phyloP scores from a whole-genome alignment of 139 green algal species.

The Bryopsis sp. region DNA sequence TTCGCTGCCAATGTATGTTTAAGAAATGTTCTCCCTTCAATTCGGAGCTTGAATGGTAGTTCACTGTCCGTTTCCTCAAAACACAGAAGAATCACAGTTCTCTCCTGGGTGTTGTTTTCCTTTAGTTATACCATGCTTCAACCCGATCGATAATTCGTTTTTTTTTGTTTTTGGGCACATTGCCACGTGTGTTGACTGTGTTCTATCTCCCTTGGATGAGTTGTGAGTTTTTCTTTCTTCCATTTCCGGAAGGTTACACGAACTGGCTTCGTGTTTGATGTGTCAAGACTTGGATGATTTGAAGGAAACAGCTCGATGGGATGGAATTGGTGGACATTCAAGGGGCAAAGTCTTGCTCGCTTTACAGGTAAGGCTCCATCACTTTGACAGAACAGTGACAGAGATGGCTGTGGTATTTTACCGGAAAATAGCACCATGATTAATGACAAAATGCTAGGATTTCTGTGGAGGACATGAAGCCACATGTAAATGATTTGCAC shows the following conservation, averaged over 20 bases:
- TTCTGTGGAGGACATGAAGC: neutral
- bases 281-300: constrained; percentile 10
- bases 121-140: no score
- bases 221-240: no score
- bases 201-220: no score
- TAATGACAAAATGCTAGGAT: neutral
- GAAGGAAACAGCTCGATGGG: constrained; percentile 4
- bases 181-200: no score
- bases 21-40: no score
- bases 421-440: neutral
- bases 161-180: no score
- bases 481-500: neutral
- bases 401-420: neutral
- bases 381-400: neutral
- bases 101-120: no score
- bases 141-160: no score
- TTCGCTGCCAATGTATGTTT: no score
- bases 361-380: constrained; percentile 9
- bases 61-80: no score
- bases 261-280: constrained; percentile 15
- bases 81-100: no score
- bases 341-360: neutral
- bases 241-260: constrained; percentile 1
- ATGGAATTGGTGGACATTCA: neutral
- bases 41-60: no score